Conservation (phyloP, 2,329 filamentous ascomycete genomes). For the Mycosphaerelloides madeirae region DNA sequence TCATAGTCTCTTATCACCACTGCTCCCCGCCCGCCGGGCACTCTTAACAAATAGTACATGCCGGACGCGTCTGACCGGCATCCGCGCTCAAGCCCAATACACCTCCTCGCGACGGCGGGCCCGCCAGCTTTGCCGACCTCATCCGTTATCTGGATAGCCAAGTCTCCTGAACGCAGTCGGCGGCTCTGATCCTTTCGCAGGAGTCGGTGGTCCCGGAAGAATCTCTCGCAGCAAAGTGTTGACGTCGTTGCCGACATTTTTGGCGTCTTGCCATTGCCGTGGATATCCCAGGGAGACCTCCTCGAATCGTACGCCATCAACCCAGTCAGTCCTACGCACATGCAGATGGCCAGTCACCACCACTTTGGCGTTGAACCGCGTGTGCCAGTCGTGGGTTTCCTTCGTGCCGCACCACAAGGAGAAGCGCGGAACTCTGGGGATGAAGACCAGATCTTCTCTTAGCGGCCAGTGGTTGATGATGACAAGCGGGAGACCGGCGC, state of each 20-base stretch:
- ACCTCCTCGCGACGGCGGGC: no score
- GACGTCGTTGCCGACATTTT: slow-evolving; percentile 40
- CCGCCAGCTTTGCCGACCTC: no score
- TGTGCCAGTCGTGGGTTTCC: slow-evolving; percentile 45
- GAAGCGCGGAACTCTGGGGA: slow-evolving; percentile 42
- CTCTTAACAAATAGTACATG: neutral
- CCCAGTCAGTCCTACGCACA: slow-evolving; percentile 45
- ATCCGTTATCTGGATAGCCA: neutral
- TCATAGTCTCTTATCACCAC: no score
- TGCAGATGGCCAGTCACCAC: slow-evolving; percentile 46
- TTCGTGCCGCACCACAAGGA: slow-evolving; percentile 46
- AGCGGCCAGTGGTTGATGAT: slow-evolving; percentile 47
- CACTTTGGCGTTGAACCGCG: slow-evolving; percentile 43
- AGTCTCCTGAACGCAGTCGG: slow-evolving; percentile 23
- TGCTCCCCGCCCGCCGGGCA: no score
- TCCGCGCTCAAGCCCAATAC: no score
- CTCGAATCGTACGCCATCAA: slow-evolving; percentile 44
- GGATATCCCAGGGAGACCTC: slow-evolving; percentile 47
- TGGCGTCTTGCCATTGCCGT: slow-evolving; percentile 43
- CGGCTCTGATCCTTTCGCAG: slow-evolving; percentile 26
- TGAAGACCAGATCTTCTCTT: slow-evolving; percentile 41
- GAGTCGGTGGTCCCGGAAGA: slow-evolving; percentile 37
- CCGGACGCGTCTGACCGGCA: no score
- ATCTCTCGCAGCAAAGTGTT: slow-evolving; percentile 45
- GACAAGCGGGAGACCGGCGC: slow-evolving; percentile 34